Evolutionary conservation across 2,329 filamentous ascomycete species (phyloP).

Genomic region (Penicillium glabrum): DNA sequence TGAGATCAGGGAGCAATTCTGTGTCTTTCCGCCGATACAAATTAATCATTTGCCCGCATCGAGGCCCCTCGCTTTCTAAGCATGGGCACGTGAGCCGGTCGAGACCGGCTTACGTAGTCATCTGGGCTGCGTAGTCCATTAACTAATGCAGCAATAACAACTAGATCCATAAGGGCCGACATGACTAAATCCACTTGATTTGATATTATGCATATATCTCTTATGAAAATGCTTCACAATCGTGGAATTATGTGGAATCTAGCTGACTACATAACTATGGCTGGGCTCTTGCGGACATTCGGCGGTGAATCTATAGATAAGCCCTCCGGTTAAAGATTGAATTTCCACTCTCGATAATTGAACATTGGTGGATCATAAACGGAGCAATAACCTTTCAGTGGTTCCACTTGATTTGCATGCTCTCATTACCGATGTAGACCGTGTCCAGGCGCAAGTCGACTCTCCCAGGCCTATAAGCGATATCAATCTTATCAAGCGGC

Average conservation of each 20-base stretch:
- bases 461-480: background rate
- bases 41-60: conserved; percentile 23
- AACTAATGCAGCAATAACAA: background rate
- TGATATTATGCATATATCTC: background rate
- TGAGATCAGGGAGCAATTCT: conserved; percentile 14
- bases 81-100: conserved; percentile 17
- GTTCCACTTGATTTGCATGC: background rate
- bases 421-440: background rate
- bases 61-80: conserved; percentile 25
- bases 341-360: background rate
- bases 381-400: too few species aligned
- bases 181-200: background rate
- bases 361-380: background rate
- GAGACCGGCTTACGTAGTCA: conserved; percentile 6
- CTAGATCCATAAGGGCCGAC: background rate
- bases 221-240: background rate
- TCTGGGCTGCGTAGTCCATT: background rate
- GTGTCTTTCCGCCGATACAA: conserved; percentile 9
- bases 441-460: background rate
- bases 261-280: background rate
- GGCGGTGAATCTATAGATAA: background rate
- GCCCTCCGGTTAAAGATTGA: background rate
- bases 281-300: background rate
- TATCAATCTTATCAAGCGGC: conserved; percentile 2
- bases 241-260: background rate